These are phyloP conservation scores for Nidularia sp. DNA, from an alignment of 768 basidiomycete species.

Conservation along the genomic window DNA sequence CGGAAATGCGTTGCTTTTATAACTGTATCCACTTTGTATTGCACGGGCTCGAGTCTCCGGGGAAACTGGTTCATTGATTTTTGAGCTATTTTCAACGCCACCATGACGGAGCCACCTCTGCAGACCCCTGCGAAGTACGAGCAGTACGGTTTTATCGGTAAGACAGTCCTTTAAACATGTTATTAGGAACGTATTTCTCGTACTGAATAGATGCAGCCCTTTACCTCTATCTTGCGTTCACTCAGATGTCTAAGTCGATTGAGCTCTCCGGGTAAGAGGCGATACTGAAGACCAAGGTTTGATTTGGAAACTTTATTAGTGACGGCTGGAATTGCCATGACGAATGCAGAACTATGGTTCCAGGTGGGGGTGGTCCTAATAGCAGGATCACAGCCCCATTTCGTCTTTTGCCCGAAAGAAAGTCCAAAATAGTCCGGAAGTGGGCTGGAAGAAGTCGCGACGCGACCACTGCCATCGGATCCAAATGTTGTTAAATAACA, in stretches of 20 bases:
- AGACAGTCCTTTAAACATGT: too few species aligned
- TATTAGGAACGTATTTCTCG: too few species aligned
- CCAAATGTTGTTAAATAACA: constrained; percentile 32
- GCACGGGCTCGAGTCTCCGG: too few species aligned
- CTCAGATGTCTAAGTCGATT: constrained; percentile 15
- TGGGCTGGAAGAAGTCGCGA: too few species aligned
- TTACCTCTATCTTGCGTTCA: constrained; percentile 1
- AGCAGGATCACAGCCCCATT: constrained; percentile 22
- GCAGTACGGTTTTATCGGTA: too few species aligned
- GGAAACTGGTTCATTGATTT: too few species aligned
- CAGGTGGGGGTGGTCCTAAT: constrained; percentile 23
- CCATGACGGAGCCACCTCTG: too few species aligned
- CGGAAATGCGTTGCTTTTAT: too few species aligned
- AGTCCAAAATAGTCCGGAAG: constrained; percentile 23
- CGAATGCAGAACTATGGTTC: constrained; percentile 19
- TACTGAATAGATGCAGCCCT: not conserved
- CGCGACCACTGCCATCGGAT: constrained; percentile 10
- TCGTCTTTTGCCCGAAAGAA: constrained; percentile 21
- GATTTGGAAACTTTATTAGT: constrained; percentile 6
- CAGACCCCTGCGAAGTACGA: too few species aligned
- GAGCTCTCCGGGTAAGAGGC: constrained; percentile 17
- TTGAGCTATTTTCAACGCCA: too few species aligned
- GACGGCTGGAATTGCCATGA: constrained; percentile 27
- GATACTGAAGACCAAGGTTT: constrained; percentile 7
- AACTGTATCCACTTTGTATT: too few species aligned